A percentile compares a stretch with the other conserved stretches of the same genome.
Evolutionary conservation across 371 early-diverging fungal genomes (phyloP).

Genomic region (Rhizopus stolonifer): DNA sequence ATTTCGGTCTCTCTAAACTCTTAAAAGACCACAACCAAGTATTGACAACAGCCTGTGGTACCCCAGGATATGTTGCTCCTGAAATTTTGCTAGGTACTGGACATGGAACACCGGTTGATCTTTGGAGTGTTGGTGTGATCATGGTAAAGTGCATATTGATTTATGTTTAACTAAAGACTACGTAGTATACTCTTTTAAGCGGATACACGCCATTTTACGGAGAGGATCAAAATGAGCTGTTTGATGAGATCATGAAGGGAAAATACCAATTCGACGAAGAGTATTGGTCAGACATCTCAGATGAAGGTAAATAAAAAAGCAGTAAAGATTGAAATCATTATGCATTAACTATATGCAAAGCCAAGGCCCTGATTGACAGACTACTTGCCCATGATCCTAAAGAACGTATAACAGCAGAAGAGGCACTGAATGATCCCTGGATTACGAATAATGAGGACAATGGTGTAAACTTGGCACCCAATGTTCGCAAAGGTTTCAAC

Average conservation of each 20-base stretch:
- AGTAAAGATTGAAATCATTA: background rate
- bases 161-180: background rate
- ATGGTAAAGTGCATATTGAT: conserved; percentile 34
- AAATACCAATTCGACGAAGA: conserved; percentile 71
- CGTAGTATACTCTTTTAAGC: conserved; percentile 72
- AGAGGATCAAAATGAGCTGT: conserved; percentile 59
- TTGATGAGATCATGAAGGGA: conserved; percentile 62
- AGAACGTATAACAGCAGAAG: conserved; percentile 66
- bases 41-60: conserved; percentile 79
- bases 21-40: conserved; percentile 61
- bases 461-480: conserved; percentile 28
- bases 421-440: conserved; percentile 76
- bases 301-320: conserved; percentile 39
- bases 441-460: conserved; percentile 27
- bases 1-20: conserved; percentile 79
- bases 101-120: conserved; percentile 69
- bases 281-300: conserved; percentile 77
- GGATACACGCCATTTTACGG: conserved; percentile 89
- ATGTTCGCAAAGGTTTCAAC: conserved; percentile 33
- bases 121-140: conserved; percentile 92
- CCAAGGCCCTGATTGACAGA: conserved; percentile 75
- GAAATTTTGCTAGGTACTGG: conserved; percentile 72
- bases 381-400: conserved; percentile 70
- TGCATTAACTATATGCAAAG: conserved; percentile 33
- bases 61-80: conserved; percentile 87